These are phyloP conservation scores for Collybia sordida DNA, from an alignment of 768 basidiomycete species.

Conservation along the genomic window DNA sequence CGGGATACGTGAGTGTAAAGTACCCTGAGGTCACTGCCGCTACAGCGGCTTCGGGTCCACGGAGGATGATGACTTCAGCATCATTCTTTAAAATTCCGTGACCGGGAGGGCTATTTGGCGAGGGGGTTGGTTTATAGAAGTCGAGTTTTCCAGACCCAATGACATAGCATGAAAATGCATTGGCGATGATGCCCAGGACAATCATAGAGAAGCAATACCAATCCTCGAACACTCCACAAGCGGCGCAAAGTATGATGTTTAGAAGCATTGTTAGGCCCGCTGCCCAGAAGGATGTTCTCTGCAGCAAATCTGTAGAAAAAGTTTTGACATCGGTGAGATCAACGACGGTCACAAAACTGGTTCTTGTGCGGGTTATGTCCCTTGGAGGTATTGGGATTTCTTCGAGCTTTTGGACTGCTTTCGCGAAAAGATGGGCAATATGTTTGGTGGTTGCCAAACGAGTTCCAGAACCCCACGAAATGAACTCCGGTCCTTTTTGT, in stretches of 20 bases:
- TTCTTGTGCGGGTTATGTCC: neutral
- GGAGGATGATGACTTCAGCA: conserved; percentile 17
- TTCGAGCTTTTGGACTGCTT: conserved; percentile 14
- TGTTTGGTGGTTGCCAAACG: conserved; percentile 24
- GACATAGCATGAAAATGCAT: conserved; percentile 22
- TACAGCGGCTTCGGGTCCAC: conserved; percentile 21
- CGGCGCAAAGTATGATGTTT: conserved; percentile 20
- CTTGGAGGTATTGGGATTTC: conserved; percentile 3
- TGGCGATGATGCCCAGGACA: conserved; percentile 29
- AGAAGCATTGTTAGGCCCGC: conserved; percentile 7
- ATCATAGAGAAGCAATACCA: conserved; percentile 32
- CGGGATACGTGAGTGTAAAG: conserved; percentile 19
- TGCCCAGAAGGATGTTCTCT: neutral
- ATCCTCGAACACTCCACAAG: conserved; percentile 23
- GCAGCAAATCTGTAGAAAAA: neutral
- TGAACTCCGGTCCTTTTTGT: conserved; percentile 21
- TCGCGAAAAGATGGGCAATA: conserved; percentile 22
- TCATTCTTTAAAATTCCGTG: conserved; percentile 19
- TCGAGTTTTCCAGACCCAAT: neutral
- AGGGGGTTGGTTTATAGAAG: neutral
- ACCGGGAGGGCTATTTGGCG: conserved; percentile 11
- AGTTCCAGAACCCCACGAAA: conserved; percentile 23
- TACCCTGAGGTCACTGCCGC: conserved; percentile 23
- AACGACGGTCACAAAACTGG: neutral
- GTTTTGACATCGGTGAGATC: neutral